These are phyloP conservation scores for Gnomoniopsis sp. DNA, from an alignment of 2,329 filamentous ascomycete species.

Conservation along the genomic window DNA sequence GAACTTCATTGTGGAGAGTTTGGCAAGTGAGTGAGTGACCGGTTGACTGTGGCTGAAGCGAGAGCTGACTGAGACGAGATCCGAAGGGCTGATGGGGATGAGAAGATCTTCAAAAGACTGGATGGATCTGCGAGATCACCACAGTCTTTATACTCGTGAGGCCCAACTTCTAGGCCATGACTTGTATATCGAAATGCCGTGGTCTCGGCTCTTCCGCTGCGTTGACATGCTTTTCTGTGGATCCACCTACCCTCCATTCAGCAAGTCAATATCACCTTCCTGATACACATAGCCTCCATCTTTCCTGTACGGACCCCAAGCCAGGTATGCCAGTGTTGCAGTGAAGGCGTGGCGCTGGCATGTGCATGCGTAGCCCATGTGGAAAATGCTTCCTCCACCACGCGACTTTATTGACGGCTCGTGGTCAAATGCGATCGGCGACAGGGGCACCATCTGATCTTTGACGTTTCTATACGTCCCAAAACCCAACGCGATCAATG, in stretches of 20 bases:
- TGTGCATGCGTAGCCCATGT: background rate
- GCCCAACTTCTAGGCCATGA: background rate
- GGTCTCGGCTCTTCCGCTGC: background rate
- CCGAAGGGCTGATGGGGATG: background rate
- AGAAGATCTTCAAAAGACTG: background rate
- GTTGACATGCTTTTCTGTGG: background rate
- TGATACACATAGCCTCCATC: background rate
- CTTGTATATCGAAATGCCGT: background rate
- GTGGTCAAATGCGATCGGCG: too few species aligned
- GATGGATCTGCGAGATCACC: background rate
- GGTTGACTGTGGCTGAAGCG: background rate
- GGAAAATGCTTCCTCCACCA: background rate
- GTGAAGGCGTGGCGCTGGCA: too few species aligned
- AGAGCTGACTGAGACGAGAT: background rate
- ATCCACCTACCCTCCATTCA: background rate
- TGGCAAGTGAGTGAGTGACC: background rate
- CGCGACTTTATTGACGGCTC: background rate
- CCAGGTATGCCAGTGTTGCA: background rate
- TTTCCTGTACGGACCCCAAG: background rate
- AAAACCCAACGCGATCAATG: too few species aligned
- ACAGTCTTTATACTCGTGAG: background rate
- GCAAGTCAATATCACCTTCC: background rate
- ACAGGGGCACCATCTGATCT: too few species aligned
- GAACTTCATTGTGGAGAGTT: slow-evolving; percentile 47
- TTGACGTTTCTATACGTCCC: too few species aligned